Percentiles rank a stretch among this genome's conserved stretches.
Conservation (phyloP, 73 alveolate species). For the Tetrahymena thermophila region DNA sequence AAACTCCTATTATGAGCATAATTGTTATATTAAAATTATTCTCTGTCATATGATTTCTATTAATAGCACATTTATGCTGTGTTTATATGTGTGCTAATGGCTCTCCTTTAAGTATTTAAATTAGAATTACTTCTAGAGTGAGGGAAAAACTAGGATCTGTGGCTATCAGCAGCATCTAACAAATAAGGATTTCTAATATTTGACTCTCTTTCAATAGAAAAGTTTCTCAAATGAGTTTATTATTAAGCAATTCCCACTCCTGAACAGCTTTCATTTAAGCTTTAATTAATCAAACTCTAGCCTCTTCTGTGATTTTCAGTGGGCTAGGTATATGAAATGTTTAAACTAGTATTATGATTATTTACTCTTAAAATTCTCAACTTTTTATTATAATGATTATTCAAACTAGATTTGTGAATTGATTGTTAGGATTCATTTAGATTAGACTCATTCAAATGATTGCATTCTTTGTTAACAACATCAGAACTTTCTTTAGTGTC, state of each 20-base stretch:
- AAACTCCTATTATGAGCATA: neutral
- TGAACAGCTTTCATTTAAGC: neutral
- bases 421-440: neutral
- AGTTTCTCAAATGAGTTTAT: neutral
- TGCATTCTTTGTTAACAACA: neutral
- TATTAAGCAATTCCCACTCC: neutral
- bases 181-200: neutral
- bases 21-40: neutral
- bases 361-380: neutral
- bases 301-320: neutral
- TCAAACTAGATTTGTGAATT: neutral
- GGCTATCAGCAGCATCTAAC: neutral
- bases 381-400: neutral
- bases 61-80: neutral
- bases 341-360: neutral
- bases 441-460: neutral
- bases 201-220: neutral
- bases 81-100: neutral
- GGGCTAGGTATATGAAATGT: neutral
- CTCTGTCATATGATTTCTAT: neutral
- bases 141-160: neutral
- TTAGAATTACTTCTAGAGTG: neutral
- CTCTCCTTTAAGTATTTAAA: neutral
- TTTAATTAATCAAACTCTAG: neutral
- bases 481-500: neutral